Base-by-base conservation (phyloP, 129 eudicot genomes). In the Gnaphalium uliginosum region DNA sequence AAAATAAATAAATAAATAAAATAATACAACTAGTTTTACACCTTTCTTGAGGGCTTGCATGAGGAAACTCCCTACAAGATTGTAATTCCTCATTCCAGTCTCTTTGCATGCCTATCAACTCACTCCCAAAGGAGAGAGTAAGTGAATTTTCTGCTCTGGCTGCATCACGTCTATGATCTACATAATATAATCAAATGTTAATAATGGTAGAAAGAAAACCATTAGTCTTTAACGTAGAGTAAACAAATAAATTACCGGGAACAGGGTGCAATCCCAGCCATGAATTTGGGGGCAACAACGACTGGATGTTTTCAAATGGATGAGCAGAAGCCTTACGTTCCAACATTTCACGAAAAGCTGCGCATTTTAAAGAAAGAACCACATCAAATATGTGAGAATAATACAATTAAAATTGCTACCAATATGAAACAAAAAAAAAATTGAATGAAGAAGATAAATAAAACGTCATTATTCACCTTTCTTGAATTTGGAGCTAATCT, bases 71-170 rank as follows among this genome's bases (percentile, higher is more conserved):
- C 64, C 97, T 88, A 85, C 99, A 95, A 56, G 97, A 87, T 78
- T 95, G 99, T 78, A 95, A 72, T 69, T 95, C 99, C 77, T 95
- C 99, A 46, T 95, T 95, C 99, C 99, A 95, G 83, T 95, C 99
- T 76, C 99, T 88, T 82, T 95, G 99, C 99, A 95, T 95, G 50
- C 99, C 99, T 67, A 95, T 91, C 68, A 95, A 86, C 76, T 95
- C 99, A 66, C 99, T 89, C 86, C 99, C 99, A 89, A 91, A 95
- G 1, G 99, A 84, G 22, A 95, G 87, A 8, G 99, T 91, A 51
- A 95, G 73, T 19, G 97, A 86, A 74, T 87, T 87, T 76, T 95
- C 99, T 32, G 99, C 97, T 71, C 99, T 86, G 8, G 99, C 97
- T 35, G 99, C 97, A 81, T 95, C 97, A 22, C 99, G 97, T 69